Evolutionary conservation across 2,329 filamentous ascomycete species (phyloP).

Genomic region (Escovopsis weberi): DNA sequence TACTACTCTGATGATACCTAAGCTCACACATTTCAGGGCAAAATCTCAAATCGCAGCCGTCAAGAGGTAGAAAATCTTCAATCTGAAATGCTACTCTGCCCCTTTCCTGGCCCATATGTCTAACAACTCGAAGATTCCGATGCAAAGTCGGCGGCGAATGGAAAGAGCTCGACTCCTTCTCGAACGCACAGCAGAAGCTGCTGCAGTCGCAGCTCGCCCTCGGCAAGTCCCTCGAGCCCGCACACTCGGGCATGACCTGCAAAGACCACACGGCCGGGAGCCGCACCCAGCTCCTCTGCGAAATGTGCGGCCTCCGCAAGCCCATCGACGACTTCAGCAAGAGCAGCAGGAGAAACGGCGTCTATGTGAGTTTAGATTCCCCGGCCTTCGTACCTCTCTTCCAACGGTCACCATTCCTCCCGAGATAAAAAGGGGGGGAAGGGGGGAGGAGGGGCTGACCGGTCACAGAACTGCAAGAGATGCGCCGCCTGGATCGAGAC

Average conservation of each 20-base stretch:
- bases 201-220: constrained; percentile 9
- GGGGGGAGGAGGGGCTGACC: constrained; percentile 3
- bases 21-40: no score
- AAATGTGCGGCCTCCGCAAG: constrained; percentile 16
- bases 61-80: not conserved
- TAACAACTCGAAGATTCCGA: constrained; percentile 13
- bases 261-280: constrained; percentile 16
- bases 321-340: constrained; percentile 17
- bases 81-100: not conserved
- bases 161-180: constrained; percentile 18
- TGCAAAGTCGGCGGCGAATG: constrained; percentile 24
- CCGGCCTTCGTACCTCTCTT: not conserved
- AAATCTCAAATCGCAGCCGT: no score
- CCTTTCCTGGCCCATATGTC: constrained; percentile 3
- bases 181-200: constrained; percentile 16
- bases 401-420: not conserved
- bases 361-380: constrained; percentile 16
- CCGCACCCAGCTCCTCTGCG: constrained; percentile 16
- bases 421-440: no score
- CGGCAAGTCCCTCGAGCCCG: constrained; percentile 10
- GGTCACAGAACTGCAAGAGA: constrained; percentile 16
- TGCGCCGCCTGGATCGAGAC: constrained; percentile 23
- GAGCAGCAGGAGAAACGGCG: constrained; percentile 13
- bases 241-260: constrained; percentile 23
- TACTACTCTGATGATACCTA: no score